Evolutionary conservation across 2,329 filamentous ascomycete genomes (phyloP).

Genomic region (Fusarium fujikuroi): DNA sequence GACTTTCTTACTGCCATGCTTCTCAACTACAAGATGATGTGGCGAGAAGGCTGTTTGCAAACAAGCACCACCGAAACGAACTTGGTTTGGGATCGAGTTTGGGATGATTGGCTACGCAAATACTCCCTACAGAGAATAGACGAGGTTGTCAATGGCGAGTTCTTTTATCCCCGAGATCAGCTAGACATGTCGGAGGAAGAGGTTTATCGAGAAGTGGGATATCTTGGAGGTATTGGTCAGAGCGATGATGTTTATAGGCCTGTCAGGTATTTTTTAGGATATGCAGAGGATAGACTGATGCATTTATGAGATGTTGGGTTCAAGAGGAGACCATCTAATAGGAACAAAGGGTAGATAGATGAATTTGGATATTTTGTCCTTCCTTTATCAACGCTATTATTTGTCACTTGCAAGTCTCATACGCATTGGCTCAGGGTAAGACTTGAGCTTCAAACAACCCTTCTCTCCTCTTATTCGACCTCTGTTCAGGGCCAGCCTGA

Average conservation of each 20-base stretch:
- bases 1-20: constrained; percentile 42
- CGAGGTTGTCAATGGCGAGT: not conserved
- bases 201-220: constrained; percentile 39
- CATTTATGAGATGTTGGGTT: not conserved
- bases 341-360: not conserved
- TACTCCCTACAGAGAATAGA: constrained; percentile 28
- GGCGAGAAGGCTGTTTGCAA: constrained; percentile 27
- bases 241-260: constrained; percentile 17
- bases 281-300: not conserved
- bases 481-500: not conserved
- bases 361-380: not conserved
- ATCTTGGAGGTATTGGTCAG: constrained; percentile 44
- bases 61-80: constrained; percentile 1
- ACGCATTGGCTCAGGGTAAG: not conserved
- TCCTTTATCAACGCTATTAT: too few relatives aligned
- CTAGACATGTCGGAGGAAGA: constrained; percentile 34
- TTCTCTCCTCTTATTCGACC: not conserved
- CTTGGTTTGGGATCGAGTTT: constrained; percentile 39
- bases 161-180: constrained; percentile 30
- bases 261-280: not conserved
- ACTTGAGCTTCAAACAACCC: not conserved
- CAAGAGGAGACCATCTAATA: not conserved
- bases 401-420: not conserved
- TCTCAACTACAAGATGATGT: constrained; percentile 39
- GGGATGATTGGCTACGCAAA: constrained; percentile 46